These are phyloP conservation scores for Selaginella moellendorffii DNA, from an alignment of 75 land plant species.

Conservation along the genomic window DNA sequence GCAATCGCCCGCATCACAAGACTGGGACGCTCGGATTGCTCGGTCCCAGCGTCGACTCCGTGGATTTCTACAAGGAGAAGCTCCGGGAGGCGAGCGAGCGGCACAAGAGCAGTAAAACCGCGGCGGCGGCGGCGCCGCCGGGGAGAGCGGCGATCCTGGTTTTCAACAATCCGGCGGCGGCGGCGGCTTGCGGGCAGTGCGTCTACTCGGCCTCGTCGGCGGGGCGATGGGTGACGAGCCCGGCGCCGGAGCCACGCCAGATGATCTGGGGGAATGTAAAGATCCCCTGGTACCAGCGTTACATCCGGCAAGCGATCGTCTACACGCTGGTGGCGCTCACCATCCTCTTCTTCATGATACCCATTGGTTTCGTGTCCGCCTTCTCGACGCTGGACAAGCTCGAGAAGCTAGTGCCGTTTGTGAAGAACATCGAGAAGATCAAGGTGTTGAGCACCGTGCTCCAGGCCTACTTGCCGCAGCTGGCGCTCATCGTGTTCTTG, in stretches of 20 bases:
- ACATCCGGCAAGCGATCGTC: slow-evolving; percentile 33
- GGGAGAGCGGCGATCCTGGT: slow-evolving; percentile 45
- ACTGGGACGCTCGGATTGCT: slow-evolving; percentile 57
- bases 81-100: slow-evolving; percentile 38
- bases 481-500: slow-evolving; percentile 62
- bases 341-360: slow-evolving; percentile 83
- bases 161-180: slow-evolving; percentile 45
- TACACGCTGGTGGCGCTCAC: slow-evolving; percentile 49
- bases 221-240: slow-evolving; percentile 50
- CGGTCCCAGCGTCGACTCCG: slow-evolving; percentile 63
- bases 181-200: slow-evolving; percentile 32
- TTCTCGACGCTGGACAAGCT: slow-evolving; percentile 60
- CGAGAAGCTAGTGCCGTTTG: slow-evolving; percentile 44
- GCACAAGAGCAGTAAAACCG: slow-evolving; percentile 37
- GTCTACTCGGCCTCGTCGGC: slow-evolving; percentile 29
- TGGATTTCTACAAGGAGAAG: slow-evolving; percentile 42
- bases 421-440: slow-evolving; percentile 37
- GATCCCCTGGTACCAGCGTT: slow-evolving; percentile 30
- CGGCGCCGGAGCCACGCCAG: slow-evolving; percentile 82
- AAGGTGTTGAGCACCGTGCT: slow-evolving; percentile 40
- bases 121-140: slow-evolving; percentile 40
- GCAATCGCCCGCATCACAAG: slow-evolving; percentile 39
- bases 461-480: slow-evolving; percentile 77
- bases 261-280: slow-evolving; percentile 54
- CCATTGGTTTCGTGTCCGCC: slow-evolving; percentile 56